Conservation (phyloP, 495 filamentous ascomycete genomes). For the Tuber melanosporum region DNA sequence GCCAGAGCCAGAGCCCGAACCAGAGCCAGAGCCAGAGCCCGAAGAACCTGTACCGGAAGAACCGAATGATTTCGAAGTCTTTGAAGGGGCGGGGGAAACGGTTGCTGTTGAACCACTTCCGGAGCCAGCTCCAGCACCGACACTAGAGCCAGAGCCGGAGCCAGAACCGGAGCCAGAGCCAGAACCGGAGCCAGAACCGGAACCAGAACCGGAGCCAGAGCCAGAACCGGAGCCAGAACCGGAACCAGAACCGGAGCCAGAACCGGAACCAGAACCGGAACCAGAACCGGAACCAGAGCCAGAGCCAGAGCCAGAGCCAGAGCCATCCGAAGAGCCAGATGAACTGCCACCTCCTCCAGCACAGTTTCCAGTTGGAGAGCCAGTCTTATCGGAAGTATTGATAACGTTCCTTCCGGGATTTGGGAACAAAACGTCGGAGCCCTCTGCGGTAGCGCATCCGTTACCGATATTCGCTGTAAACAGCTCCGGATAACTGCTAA, state of each 20-base stretch:
- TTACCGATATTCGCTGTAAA: constrained; percentile 55
- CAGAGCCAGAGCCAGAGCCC: background rate
- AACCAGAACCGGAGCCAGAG: background rate
- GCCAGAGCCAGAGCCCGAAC: background rate
- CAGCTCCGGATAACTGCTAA: constrained; percentile 46
- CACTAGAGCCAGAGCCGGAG: background rate
- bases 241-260: background rate
- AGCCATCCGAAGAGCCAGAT: background rate
- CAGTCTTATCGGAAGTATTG: background rate
- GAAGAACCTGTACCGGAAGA: background rate
- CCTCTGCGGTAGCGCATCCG: constrained; percentile 47
- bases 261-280: background rate
- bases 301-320: background rate
- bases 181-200: background rate
- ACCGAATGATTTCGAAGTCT: background rate
- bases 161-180: background rate
- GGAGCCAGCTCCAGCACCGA: background rate
- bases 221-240: background rate
- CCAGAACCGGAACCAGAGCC: background rate
- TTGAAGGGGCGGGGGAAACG: background rate
- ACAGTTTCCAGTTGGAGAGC: background rate
- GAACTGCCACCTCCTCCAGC: background rate
- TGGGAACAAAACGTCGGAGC: constrained; percentile 51
- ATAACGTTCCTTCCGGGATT: constrained; percentile 55
- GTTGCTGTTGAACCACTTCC: background rate